Percentiles rank a stretch among this genome's conserved stretches.
phyloP scores from a whole-genome alignment of 805 yeast species.

The Candida pseudofarinosa region DNA sequence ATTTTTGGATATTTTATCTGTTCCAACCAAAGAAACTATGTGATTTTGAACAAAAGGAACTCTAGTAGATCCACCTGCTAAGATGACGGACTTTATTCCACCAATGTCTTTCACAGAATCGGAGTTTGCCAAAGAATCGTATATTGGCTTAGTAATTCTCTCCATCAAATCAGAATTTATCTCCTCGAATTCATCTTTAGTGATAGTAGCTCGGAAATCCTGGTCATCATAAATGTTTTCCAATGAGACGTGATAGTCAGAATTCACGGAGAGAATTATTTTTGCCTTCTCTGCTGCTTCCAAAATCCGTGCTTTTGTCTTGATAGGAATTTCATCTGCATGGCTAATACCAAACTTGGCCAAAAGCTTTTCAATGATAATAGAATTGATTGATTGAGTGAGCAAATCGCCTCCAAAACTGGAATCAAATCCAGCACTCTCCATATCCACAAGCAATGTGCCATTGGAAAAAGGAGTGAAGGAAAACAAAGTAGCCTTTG shows the following conservation, averaged over 20 bases:
- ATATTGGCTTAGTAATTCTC: conserved; percentile 52
- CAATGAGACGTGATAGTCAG: conserved; percentile 69
- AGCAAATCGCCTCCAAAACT: conserved; percentile 72
- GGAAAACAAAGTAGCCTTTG: conserved; percentile 81
- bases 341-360: conserved; percentile 33
- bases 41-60: conserved; percentile 80
- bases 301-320: conserved; percentile 63
- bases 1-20: conserved; percentile 64
- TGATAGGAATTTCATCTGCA: conserved; percentile 45
- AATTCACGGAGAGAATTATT: conserved; percentile 79
- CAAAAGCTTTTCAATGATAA: conserved; percentile 59
- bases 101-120: conserved; percentile 24
- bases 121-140: conserved; percentile 38
- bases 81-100: conserved; percentile 61
- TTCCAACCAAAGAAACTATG: conserved; percentile 51
- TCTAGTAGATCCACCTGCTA: conserved; percentile 89
- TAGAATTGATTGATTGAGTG: conserved; percentile 59
- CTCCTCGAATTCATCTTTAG: conserved; percentile 80
- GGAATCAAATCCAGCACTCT: conserved; percentile 68
- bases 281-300: conserved; percentile 89
- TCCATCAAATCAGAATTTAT: conserved; percentile 39
- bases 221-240: conserved; percentile 71
- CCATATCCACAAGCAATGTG: conserved; percentile 51
- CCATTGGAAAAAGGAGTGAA: conserved; percentile 43
- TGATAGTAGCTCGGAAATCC: conserved; percentile 65